Evolutionary conservation across 164 flowering plant species (phyloP), one percentile per base, ranked within the genome.

Genomic region (Piper betle): DNA sequence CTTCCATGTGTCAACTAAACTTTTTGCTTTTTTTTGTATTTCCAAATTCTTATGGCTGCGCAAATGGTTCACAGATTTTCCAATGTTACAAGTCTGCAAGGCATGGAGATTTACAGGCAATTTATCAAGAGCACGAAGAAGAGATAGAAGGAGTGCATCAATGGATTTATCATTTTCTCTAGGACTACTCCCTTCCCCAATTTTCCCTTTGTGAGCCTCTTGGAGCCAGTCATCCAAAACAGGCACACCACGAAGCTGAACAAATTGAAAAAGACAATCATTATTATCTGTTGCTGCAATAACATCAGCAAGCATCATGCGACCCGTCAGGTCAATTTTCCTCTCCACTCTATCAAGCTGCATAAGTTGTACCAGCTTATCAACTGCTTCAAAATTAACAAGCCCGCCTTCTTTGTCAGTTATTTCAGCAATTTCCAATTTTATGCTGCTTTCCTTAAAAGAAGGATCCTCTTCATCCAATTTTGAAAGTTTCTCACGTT

Each of bases 1-100:
- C 84, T 93, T 93, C 99, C 99, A 93, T n/a, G 88, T 93, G 68
- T 86, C 97, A 66, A 93, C 96, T 62, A 93, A 77, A 69, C 84
- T 76, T 62, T 81, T 71, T 20, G 88, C 84, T 62, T 83, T 83
- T 70, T 72, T 81, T 76, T 83, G 88, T 60, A 83, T 81, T 61
- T 83, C 87, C 38, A 73, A 61, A 62, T 83, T 81, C 53, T 78
- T 83, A 71, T 83, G 83, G 62, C 67, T 65, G 17, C 87, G 78
- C 64, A 83, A 75, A 67, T 81, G 78, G 74, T 92, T 92, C 53
- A 92, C 98, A 71, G 96, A 89, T 70, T 80, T 87, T 20, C 98
- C 98, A 69, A 92, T 75, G 57, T 86, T 79, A 79, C 91, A 86
- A 73, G 64, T 80, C 66, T 84, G 90, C 5, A 92, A 69, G 38